Conservation (phyloP, 305 asterid genomes). For the Plantago lanceolata region DNA sequence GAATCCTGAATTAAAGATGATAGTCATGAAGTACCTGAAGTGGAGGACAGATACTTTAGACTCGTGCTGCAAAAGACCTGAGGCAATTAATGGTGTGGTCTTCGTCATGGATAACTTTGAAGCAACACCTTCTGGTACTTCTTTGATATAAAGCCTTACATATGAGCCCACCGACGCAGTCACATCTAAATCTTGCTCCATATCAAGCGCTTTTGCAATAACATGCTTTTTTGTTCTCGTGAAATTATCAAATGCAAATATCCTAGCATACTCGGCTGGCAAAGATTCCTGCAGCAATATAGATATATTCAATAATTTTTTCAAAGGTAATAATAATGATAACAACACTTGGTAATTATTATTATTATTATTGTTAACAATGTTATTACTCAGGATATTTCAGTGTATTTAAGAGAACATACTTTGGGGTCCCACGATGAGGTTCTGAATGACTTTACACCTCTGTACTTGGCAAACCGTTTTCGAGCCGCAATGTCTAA, state of each 20-base stretch:
- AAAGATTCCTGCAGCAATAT: slow-evolving; percentile 72
- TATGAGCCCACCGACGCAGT: slow-evolving; percentile 65
- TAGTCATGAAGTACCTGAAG: slow-evolving; percentile 58
- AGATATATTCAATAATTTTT: slow-evolving; percentile 22
- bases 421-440: slow-evolving; percentile 98
- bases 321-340: background rate
- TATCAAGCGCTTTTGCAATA: slow-evolving; percentile 59
- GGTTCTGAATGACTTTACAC: slow-evolving; percentile 88
- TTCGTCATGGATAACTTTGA: slow-evolving; percentile 47
- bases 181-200: slow-evolving; percentile 58
- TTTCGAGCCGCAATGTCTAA: slow-evolving; percentile 82
- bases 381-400: background rate
- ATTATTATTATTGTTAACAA: no score
- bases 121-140: slow-evolving; percentile 50
- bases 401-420: slow-evolving; percentile 22
- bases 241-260: slow-evolving; percentile 85
- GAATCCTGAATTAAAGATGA: slow-evolving; percentile 3
- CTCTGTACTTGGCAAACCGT: slow-evolving; percentile 92
- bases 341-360: background rate
- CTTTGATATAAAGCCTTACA: slow-evolving; percentile 63
- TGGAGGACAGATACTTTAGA: slow-evolving; percentile 89
- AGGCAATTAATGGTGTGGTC: slow-evolving; percentile 56
- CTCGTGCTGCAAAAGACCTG: slow-evolving; percentile 88
- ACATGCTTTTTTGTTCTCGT: slow-evolving; percentile 76
- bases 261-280: slow-evolving; percentile 85